Conservation (phyloP, 495 filamentous ascomycete species). For the Zalerion maritima region DNA sequence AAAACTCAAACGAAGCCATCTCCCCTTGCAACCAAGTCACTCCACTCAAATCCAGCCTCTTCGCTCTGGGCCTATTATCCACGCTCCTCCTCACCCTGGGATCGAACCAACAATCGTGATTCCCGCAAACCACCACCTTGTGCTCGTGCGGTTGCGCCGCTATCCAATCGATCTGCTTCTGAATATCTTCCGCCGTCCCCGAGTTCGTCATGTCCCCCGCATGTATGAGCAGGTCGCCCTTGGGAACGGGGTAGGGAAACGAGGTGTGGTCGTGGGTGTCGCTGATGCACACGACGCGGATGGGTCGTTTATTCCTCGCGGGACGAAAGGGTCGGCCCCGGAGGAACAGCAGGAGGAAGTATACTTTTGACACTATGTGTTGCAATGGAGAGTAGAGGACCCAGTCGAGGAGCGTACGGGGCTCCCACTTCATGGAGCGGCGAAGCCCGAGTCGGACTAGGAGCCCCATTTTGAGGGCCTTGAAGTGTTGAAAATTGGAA, state of each 20-base stretch:
- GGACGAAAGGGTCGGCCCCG: constrained; percentile 44
- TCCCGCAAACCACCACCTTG: constrained; percentile 79
- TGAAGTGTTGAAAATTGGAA: no score
- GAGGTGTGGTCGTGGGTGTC: constrained; percentile 60
- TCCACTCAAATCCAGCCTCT: no score
- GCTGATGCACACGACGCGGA: constrained; percentile 76
- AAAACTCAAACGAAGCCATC: no score
- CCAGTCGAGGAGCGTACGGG: constrained; percentile 32
- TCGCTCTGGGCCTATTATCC: constrained; percentile 16
- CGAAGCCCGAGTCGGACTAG: constrained; percentile 22
- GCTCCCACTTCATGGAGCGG: constrained; percentile 29
- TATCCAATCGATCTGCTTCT: constrained; percentile 70
- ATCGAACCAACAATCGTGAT: constrained; percentile 80
- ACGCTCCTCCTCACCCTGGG: constrained; percentile 23
- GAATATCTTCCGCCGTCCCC: constrained; percentile 57
- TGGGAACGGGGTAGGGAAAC: constrained; percentile 44
- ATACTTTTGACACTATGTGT: constrained; percentile 32
- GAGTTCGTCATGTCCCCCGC: constrained; percentile 70
- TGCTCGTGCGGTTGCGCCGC: constrained; percentile 51
- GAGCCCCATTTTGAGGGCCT: constrained; percentile 25
- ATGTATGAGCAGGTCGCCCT: constrained; percentile 78
- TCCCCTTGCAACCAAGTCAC: no score
- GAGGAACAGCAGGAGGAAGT: constrained; percentile 46
- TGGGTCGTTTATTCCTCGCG: constrained; percentile 33
- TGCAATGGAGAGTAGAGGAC: constrained; percentile 38